Base-by-base conservation (phyloP, 495 filamentous ascomycete species). In the Penicillium lagena region DNA sequence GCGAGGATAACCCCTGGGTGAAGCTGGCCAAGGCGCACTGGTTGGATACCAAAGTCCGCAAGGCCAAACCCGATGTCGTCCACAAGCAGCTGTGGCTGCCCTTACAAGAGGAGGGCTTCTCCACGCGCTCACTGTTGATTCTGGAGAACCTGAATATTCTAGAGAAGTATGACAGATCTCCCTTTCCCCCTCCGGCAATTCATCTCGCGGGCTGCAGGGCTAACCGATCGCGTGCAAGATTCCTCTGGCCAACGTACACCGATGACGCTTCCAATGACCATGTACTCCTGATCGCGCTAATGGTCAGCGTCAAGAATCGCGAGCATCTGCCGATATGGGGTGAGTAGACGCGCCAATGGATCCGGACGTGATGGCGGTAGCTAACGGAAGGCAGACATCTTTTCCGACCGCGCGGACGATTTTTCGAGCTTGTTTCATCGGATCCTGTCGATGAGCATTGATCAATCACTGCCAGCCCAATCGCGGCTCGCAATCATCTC, bases 381-480 rank as follows among this genome's bases (percentile, higher is more conserved):
- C 57, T 67, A 33, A 64, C 43, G 33, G 39, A 17, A 44, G 49
- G 29, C 56, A 86, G 86, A 77, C 47, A 74, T 86, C 51, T 95
- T 97, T 63, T 75, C 77, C 46, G 79, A 86, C 51, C 80, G 82
- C 33, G 80, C 88, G 28, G 76, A 79, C 48, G 86, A 93, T 40
- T 97, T 99, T 71, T 93, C 91, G 7, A 76, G 73, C 49, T 77
- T 99, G 30, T 99, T 97, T 68, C 85, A 88, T 45, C 88, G 94
- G 29, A 77, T 95, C 29, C 75, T 96, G 1, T 90, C 88, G 10
- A 87, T 97, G 82, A 89, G 79, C 42, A 75, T 99, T 45, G 91
- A 96, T 58, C 67, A 68, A 31, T 86, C 87, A 4, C 65, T 96
- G 12, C 73, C 85, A 4, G 72, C 77, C 29, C 75, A 70, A 9